phyloP scores from a whole-genome alignment of 148 eudicot species.

The Arbutus unedo region DNA sequence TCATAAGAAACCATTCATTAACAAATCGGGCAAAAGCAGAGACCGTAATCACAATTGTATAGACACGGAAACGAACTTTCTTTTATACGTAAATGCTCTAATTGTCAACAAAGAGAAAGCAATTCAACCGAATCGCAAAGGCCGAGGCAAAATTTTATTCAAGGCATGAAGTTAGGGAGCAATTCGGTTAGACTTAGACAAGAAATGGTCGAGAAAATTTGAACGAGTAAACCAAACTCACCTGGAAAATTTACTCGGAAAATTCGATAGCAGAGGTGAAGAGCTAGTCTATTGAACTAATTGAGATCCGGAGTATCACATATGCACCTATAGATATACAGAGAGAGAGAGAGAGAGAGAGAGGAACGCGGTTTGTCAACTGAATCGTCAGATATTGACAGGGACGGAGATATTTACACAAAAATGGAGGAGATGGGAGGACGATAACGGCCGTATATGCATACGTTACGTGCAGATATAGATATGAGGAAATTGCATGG shows the following conservation, averaged over 20 bases:
- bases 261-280: not conserved
- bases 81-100: not conserved
- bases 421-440: not conserved
- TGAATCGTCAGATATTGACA: constrained; percentile 4
- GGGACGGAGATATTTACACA: not conserved
- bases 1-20: not conserved
- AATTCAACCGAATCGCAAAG: not conserved
- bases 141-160: not conserved
- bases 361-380: not conserved
- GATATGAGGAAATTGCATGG: not conserved
- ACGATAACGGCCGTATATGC: not conserved
- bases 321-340: too few species aligned
- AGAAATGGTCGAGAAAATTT: not conserved
- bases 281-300: not conserved
- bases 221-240: not conserved
- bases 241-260: not conserved
- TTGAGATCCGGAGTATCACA: not conserved
- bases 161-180: not conserved
- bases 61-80: too few species aligned
- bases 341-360: constrained; percentile 10
- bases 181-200: not conserved
- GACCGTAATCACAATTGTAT: not conserved
- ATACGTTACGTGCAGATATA: not conserved
- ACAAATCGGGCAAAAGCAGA: not conserved
- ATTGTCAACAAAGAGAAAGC: constrained; percentile 2